Base-by-base conservation (phyloP, 129 eudicot genomes). In the Chrysanthemum lavandulifolium region DNA sequence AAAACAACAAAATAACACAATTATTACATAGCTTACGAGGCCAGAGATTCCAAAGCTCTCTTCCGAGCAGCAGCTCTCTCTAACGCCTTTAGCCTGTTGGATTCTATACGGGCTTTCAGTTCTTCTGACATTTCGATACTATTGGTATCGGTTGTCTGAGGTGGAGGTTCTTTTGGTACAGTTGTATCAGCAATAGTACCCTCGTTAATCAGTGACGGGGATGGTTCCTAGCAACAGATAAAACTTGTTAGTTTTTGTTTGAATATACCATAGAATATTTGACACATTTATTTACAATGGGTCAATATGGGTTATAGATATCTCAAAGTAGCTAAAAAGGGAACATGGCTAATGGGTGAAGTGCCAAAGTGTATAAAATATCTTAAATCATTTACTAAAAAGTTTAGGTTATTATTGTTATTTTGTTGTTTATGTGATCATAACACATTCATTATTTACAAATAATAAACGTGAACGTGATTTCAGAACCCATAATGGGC, bases 41-140 rank as follows among this genome's bases (percentile, higher is more conserved):
- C 60, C 78, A 72, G 78, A 14, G 72, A 61, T 69, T 84, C 80
- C 56, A 76, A 68, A 77, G 76, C 58, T 18, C 81, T 82, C 18
- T 75, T 67, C n/a, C 92, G 84, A 74, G 94, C 94, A 82, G 96
- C 95, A 54, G 94, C 97, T 77, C 86, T 84, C 80, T 90, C 96
- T 67, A 94, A 81, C 13, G 97, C 99, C 87, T 82, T 90, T 57
- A 82, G 58, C 81, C 91, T 86, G 84, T 88, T 90, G 11, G 89
- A 80, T 82, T 87, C 97, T 86, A 94, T 94, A 10, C 88, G 96
- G 52, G 89, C 89, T 76, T 79, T 90, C 80, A 84, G 76, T 68
- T 90, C 97, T 75, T 88, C 96, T 0, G 96, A 72, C 49, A 89
- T 59, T 65, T 79, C 78, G 27, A 52, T 69, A 50, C 19, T 49